Percentiles rank a stretch among this genome's conserved stretches.
These are phyloP conservation scores for Blastobotrys aristatus DNA, from an alignment of 1,139 yeast genomes.

Conservation along the genomic window DNA sequence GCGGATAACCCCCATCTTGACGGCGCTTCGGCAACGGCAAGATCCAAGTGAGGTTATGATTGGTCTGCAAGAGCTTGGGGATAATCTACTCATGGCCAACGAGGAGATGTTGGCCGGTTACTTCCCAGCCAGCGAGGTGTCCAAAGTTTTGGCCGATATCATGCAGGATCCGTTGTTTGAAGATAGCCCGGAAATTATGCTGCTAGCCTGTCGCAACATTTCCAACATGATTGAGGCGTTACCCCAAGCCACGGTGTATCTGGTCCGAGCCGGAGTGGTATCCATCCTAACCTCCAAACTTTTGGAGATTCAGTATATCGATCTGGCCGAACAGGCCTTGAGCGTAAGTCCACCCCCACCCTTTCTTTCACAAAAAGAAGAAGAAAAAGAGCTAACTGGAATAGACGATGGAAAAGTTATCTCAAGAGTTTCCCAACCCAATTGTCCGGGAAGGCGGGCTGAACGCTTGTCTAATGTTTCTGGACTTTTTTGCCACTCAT, in stretches of 20 bases:
- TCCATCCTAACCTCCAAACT: conserved; percentile 63
- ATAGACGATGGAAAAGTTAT: conserved; percentile 36
- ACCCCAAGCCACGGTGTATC: conserved; percentile 58
- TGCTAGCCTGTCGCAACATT: conserved; percentile 80
- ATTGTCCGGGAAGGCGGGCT: conserved; percentile 52
- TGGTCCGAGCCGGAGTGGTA: conserved; percentile 63
- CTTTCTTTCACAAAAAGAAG: background rate
- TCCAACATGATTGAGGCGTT: conserved; percentile 78
- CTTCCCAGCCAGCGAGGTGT: conserved; percentile 57
- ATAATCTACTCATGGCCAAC: conserved; percentile 34
- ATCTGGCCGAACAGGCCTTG: conserved; percentile 86
- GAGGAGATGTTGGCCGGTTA: conserved; percentile 33
- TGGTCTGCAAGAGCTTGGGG: conserved; percentile 38
- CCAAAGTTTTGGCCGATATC: conserved; percentile 53
- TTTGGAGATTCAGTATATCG: conserved; percentile 75
- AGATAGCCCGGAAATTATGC: conserved; percentile 70
- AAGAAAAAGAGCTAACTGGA: conserved; percentile 4
- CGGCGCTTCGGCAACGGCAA: conserved; percentile 32
- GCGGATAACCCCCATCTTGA: conserved; percentile 28
- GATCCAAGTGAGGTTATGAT: conserved; percentile 44
- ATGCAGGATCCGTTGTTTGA: conserved; percentile 54
- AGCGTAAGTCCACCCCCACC: conserved; percentile 44
- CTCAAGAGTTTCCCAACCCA: conserved; percentile 34
- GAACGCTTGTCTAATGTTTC: conserved; percentile 60
- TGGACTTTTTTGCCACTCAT: conserved; percentile 86